Base-by-base conservation (phyloP, 2,329 filamentous ascomycete genomes). In the Acrocalymma vagum region DNA sequence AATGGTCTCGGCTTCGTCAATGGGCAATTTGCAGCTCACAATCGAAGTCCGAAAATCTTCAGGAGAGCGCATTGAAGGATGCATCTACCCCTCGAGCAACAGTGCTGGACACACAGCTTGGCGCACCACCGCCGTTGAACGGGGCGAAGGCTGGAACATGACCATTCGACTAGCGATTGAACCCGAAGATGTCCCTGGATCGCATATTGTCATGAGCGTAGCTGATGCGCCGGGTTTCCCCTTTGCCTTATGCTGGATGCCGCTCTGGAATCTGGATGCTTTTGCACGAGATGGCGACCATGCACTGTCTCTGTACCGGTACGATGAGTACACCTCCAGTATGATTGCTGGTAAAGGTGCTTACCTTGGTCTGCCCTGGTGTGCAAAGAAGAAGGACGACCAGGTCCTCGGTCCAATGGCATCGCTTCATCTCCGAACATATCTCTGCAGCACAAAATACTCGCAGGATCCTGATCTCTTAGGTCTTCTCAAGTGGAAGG, bases 391-490 rank as follows among this genome's bases (percentile, higher is more conserved):
- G 78, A 86, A 87, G 56, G 89, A 93, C 38, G 83, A 85, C 63
- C 78, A 80, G 36, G 81, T 91, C 3, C 90, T 87, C 5, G 90
- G 89, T 1, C 86, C 88, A 3, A 80, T 95, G 53, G 90, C 93
- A 3, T 83, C 84, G n/a, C 72, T 99, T 22, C 82, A 84, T 9
- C 74, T 95, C 9, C 83, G 88, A 45, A 95, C 92, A 0, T 95
- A 90, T 58, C 82, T 99, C 6, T 96, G 92, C 78, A 97, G 94
- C 72, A 99, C 94, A 0, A 83, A 86, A 45, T 95, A 95, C 63
- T 96, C 93, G 0, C 94, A 99, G 65, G 92, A 99, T 64, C 87
- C 92, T 40, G 83, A 87, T 11, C 81, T 99, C 9, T 75, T 96
- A 13, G 88, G 90, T 11, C 76, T 99, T 17, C 72, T 97, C 22